Conservation (phyloP, 2,329 filamentous ascomycete species). For the Fusarium tricinctum region DNA sequence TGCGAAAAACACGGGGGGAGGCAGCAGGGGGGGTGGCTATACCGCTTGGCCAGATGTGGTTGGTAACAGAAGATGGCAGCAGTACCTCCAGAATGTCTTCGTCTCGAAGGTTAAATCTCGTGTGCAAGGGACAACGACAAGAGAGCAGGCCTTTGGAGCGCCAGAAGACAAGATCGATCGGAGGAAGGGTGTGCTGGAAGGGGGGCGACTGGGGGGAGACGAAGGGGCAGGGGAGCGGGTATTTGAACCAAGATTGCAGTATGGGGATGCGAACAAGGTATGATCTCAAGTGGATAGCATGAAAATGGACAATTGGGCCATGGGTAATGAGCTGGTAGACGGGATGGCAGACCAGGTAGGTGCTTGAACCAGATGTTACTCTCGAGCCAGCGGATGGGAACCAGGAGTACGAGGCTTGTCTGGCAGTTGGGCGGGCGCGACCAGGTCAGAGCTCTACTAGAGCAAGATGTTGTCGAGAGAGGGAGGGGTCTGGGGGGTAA, state of each 20-base stretch:
- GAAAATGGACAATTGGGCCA: conserved; percentile 40
- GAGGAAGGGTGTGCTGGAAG: no score
- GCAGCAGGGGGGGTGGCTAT: conserved; percentile 49
- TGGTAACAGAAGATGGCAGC: conserved; percentile 39
- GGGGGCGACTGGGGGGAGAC: conserved; percentile 31
- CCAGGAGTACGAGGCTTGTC: conserved; percentile 44
- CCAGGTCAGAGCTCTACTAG: conserved; percentile 37
- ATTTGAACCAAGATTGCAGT: conserved; percentile 53
- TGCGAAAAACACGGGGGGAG: conserved; percentile 46
- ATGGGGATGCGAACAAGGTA: conserved; percentile 52
- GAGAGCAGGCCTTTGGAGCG: no score
- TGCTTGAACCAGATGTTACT: conserved; percentile 38
- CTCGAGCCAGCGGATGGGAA: conserved; percentile 45
- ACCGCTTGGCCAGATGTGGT: conserved; percentile 49
- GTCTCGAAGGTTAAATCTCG: no score
- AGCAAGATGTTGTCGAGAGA: conserved; percentile 24
- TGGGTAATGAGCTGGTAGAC: conserved; percentile 52
- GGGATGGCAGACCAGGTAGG: conserved; percentile 47
- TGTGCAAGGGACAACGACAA: no score
- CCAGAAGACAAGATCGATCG: no score
- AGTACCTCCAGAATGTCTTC: no score
- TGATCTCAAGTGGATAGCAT: conserved; percentile 55
- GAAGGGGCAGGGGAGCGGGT: conserved; percentile 52
- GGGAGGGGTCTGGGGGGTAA: conserved; percentile 37
- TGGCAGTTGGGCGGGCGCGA: conserved; percentile 45